phyloP scores from a whole-genome alignment of 2,329 filamentous ascomycete species.

The Amphichorda felina region DNA sequence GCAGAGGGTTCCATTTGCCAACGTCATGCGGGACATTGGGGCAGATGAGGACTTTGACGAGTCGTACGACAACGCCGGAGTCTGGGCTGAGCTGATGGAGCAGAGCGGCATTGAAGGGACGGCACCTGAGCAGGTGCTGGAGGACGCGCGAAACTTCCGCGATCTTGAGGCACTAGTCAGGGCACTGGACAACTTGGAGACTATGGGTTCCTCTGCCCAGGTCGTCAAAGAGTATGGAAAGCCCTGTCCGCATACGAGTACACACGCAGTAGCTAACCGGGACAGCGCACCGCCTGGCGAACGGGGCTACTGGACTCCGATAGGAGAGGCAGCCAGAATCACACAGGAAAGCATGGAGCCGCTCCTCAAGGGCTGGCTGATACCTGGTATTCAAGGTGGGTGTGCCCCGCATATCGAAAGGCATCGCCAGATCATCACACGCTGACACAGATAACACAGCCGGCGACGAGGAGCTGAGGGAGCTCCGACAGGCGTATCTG shows the following conservation, averaged over 20 bases:
- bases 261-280: conserved; percentile 2
- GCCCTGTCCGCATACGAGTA: not conserved
- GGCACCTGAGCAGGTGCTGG: conserved; percentile 29
- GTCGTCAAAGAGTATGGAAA: conserved; percentile 33
- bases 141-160: conserved; percentile 49
- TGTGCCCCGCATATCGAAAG: not conserved
- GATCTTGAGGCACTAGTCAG: conserved; percentile 58
- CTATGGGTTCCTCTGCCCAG: conserved; percentile 44
- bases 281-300: conserved; percentile 18
- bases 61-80: conserved; percentile 25
- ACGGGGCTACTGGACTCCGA: conserved; percentile 39
- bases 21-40: conserved; percentile 31
- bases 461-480: conserved; percentile 48
- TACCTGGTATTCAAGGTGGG: conserved; percentile 42
- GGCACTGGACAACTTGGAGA: conserved; percentile 57
- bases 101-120: conserved; percentile 20
- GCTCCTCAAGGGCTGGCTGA: conserved; percentile 54
- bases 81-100: conserved; percentile 25
- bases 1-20: conserved; percentile 35
- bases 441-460: conserved; percentile 17
- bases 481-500: conserved; percentile 66
- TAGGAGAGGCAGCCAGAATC: conserved; percentile 41
- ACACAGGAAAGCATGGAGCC: conserved; percentile 46
- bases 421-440: not conserved
- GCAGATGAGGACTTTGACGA: conserved; percentile 24